A percentile compares a stretch with the other conserved stretches of the same genome.
phyloP scores from a whole-genome alignment of 1,284 basidiomycete species.

The Ganoderma lucidum region DNA sequence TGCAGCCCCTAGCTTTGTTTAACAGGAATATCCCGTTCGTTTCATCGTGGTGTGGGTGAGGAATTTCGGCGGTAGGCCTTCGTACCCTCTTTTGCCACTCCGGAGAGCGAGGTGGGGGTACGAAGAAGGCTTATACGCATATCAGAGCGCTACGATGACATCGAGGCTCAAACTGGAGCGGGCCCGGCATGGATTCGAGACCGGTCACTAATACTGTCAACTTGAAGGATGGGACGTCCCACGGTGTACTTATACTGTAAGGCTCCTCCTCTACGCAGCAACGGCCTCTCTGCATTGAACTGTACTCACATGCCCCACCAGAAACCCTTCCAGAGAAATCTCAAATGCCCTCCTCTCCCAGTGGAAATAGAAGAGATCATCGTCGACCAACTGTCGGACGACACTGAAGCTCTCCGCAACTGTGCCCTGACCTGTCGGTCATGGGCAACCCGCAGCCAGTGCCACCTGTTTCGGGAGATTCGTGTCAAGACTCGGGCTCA shows the following conservation, averaged over 20 bases:
- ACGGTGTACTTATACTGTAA: neutral
- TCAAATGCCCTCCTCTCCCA: neutral
- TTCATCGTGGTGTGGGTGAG: no score
- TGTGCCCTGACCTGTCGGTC: neutral
- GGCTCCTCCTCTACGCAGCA: neutral
- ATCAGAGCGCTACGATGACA: neutral
- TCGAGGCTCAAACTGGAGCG: neutral
- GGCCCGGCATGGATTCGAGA: neutral
- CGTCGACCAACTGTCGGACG: neutral
- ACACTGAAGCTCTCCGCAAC: neutral
- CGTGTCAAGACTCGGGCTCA: neutral
- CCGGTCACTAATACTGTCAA: neutral
- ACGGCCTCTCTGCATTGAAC: neutral
- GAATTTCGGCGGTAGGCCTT: no score
- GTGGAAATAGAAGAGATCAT: neutral
- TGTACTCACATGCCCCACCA: neutral
- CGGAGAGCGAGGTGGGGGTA: neutral
- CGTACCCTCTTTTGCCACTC: neutral
- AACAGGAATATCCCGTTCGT: no score
- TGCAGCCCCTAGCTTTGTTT: no score
- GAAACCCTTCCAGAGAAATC: neutral
- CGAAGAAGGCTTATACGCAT: neutral
- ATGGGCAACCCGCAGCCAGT: neutral
- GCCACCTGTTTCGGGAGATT: neutral
- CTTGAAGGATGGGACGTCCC: neutral